Evolutionary conservation across 495 filamentous ascomycete species (phyloP).

Genomic region (Neurospora cerealis): DNA sequence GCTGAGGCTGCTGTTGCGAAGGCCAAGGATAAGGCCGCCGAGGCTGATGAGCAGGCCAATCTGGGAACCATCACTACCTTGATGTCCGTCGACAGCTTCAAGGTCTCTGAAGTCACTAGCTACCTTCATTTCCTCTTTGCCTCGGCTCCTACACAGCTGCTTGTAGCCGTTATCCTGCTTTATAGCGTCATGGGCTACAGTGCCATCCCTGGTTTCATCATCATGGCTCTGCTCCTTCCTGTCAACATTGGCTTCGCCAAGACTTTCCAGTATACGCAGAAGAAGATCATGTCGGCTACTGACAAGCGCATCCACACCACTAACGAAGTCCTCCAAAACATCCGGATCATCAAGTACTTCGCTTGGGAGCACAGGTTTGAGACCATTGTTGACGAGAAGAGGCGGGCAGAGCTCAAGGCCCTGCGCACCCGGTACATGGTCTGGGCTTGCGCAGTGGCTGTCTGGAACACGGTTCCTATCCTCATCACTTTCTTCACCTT

Average conservation of each 20-base stretch:
- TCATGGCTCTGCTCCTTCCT: slow-evolving; percentile 83
- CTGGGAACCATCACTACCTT: slow-evolving; percentile 95
- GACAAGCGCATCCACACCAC: slow-evolving; percentile 95
- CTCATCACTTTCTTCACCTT: slow-evolving; percentile 95
- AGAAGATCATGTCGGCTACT: slow-evolving; percentile 84
- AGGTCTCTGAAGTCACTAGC: slow-evolving; percentile 84
- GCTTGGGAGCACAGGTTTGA: slow-evolving; percentile 95
- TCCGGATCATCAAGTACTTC: slow-evolving; percentile 99
- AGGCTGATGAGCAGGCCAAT: slow-evolving; percentile 66
- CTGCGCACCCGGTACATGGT: slow-evolving; percentile 76
- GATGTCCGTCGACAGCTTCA: slow-evolving; percentile 99
- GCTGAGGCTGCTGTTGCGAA: slow-evolving; percentile 21
- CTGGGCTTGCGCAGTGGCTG: slow-evolving; percentile 81
- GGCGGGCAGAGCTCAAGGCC: slow-evolving; percentile 64
- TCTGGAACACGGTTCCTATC: slow-evolving; percentile 95
- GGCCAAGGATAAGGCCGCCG: slow-evolving; percentile 27
- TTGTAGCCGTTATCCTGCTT: slow-evolving; percentile 60
- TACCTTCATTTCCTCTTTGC: slow-evolving; percentile 90
- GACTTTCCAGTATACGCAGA: slow-evolving; percentile 75
- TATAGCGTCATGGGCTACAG: slow-evolving; percentile 86
- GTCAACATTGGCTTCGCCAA: slow-evolving; percentile 80
- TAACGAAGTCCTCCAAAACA: slow-evolving; percentile 95
- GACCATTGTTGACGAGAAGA: slow-evolving; percentile 78
- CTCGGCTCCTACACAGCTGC: slow-evolving; percentile 71
- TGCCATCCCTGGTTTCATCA: slow-evolving; percentile 85